Percentiles rank a stretch among this genome's conserved stretches.
Conservation (phyloP, 768 basidiomycete genomes). For the Termitomyces sp. region DNA sequence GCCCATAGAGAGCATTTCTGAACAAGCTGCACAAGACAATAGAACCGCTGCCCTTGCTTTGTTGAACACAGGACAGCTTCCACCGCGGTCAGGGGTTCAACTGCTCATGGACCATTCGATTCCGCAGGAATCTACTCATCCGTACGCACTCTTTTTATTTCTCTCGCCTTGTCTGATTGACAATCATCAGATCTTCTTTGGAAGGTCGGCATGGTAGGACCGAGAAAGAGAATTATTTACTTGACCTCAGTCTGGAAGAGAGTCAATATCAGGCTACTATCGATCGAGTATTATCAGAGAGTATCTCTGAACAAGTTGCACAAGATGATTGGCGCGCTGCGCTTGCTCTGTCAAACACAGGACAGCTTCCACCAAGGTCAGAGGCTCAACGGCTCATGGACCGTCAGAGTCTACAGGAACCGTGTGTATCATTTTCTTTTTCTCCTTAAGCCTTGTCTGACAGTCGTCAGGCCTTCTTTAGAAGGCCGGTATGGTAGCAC, state of each 20-base stretch:
- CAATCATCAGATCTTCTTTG: neutral
- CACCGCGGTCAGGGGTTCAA: constrained; percentile 9
- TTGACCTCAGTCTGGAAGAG: neutral
- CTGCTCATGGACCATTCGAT: constrained; percentile 8
- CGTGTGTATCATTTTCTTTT: neutral
- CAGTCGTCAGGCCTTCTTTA: neutral
- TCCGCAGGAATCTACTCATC: neutral
- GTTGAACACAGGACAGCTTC: neutral
- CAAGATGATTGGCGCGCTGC: constrained; percentile 13
- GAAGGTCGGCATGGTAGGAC: neutral
- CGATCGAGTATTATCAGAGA: too few species aligned
- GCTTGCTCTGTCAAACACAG: constrained; percentile 1
- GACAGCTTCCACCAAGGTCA: constrained; percentile 4
- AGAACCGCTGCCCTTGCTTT: constrained; percentile 9
- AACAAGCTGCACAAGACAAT: constrained; percentile 14
- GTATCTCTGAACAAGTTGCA: constrained; percentile 1
- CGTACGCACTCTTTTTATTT: neutral
- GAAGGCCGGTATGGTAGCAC: neutral
- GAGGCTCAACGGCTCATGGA: too few species aligned
- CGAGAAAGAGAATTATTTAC: neutral
- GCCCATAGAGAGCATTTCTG: neutral
- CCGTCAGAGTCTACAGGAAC: neutral
- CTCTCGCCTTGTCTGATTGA: neutral
- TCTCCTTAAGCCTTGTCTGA: neutral
- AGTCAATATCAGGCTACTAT: neutral